These are phyloP conservation scores for Phytophthora ramorum DNA, from an alignment of 352 stramenopile genomes.

Conservation along the genomic window DNA sequence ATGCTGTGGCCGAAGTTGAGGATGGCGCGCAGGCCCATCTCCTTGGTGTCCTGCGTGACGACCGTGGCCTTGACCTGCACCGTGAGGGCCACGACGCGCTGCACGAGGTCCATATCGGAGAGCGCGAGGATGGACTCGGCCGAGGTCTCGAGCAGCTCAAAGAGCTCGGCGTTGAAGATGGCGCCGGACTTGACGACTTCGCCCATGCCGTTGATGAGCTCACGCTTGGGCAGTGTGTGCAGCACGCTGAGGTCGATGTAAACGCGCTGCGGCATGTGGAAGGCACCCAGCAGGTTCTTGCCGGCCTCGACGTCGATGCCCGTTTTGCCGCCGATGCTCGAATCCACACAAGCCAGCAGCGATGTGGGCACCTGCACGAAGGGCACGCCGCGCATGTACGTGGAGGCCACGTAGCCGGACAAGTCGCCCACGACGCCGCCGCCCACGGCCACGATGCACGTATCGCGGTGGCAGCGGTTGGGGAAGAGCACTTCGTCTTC, in stretches of 20 bases:
- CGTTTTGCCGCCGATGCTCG: constrained; percentile 98
- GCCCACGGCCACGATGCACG: constrained; percentile 90
- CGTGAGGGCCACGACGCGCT: constrained; percentile 67
- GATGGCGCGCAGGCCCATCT: constrained; percentile 95
- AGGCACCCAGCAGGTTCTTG: constrained; percentile 99
- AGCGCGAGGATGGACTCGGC: constrained; percentile 83
- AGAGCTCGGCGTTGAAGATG: constrained; percentile 95
- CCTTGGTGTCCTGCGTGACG: constrained; percentile 95
- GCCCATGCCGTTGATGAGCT: constrained; percentile 94
- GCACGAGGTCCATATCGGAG: constrained; percentile 69
- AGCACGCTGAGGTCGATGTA: constrained; percentile 96
- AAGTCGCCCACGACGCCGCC: constrained; percentile 98
- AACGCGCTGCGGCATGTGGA: constrained; percentile 98
- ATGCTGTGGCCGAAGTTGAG: constrained; percentile 99
- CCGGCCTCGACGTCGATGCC: constrained; percentile 96
- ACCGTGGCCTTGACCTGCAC: constrained; percentile 96
- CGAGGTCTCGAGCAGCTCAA: constrained; percentile 93
- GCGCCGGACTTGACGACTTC: constrained; percentile 99
- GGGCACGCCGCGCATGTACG: constrained; percentile 95
- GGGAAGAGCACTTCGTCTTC: constrained; percentile 85
- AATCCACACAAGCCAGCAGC: constrained; percentile 99
- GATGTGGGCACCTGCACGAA: constrained; percentile 96
- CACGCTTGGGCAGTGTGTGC: constrained; percentile 95
- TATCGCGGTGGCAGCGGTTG: constrained; percentile 85
- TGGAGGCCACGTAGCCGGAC: constrained; percentile 97